Base-by-base conservation (phyloP, 2,329 filamentous ascomycete genomes). In the Plectosphaerella sp. region DNA sequence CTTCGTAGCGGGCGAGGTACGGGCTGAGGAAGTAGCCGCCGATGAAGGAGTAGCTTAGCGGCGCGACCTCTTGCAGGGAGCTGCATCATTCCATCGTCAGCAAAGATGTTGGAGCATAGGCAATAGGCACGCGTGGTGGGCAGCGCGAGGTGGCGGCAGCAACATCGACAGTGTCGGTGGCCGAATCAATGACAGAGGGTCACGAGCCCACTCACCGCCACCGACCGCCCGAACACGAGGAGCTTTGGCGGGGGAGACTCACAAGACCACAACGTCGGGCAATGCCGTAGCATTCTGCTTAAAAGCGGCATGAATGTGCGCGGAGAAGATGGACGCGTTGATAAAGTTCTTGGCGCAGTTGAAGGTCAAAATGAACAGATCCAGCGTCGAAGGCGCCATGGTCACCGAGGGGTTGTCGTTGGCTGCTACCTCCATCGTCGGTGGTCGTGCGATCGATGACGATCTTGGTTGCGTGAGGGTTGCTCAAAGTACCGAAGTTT, bases 21-120 rank as follows among this genome's bases (percentile, higher is more conserved):
- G 88, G 84, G 24, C 77, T 77, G 36, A 97, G 72, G 58, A 89
- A 88, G 18, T 88, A 87, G 37, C 89, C 88, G 28, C 93, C 93
- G 45, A 97, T 86, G 67, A 97, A 96, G 22, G 89, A 84, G 63
- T 91, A 84, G 49, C 87, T 81, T 48, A 97, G 79, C 1, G 94
- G 94, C 10, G 92, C 88, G 55, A 97, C 79, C 71, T 99, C 94
- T 70, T 99, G 92, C 16, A 99, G 79, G 77, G 91, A 91, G 75
- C 67, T 87, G 66, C 15, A 66, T 54, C 55, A 22, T 11, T 5
- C 7, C 9, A 20, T 22, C 11, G 37, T 49, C 47, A 49, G 47
- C 20, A 24, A 11, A 18, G 37, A 18, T 11, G 10, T 46, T 12
- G 20, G 3, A 43, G 28, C 41, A 20, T 5, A 7, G 11, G 28